These are phyloP conservation scores for Meredithiella fracta DNA, from an alignment of 2,329 filamentous ascomycete species.

Conservation along the genomic window DNA sequence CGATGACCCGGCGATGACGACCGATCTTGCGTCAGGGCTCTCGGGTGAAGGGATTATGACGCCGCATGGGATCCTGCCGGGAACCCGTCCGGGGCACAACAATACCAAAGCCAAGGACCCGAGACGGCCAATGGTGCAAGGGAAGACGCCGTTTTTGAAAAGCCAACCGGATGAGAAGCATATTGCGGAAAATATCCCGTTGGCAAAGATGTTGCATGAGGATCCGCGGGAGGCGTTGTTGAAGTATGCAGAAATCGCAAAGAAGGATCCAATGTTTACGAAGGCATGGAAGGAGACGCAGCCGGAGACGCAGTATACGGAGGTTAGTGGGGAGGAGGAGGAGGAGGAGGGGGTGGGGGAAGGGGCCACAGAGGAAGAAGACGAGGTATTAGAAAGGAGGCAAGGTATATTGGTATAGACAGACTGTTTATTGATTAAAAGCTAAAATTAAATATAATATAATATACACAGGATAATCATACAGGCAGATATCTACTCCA, in stretches of 20 bases:
- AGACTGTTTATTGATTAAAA: too few relatives aligned
- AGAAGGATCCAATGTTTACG: slow-evolving; percentile 88
- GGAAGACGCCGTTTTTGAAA: slow-evolving; percentile 78
- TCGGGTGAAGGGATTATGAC: slow-evolving; percentile 69
- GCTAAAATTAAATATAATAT: too few relatives aligned
- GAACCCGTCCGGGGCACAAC: slow-evolving; percentile 20
- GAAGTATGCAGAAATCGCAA: slow-evolving; percentile 85
- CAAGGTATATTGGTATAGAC: background rate
- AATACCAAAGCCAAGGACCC: slow-evolving; percentile 58
- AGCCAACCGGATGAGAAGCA: slow-evolving; percentile 51
- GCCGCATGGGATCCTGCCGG: slow-evolving; percentile 40
- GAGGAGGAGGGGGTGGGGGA: slow-evolving; percentile 35
- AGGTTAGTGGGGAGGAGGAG: slow-evolving; percentile 73
- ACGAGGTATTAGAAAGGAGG: slow-evolving; percentile 30
- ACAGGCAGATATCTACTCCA: too few relatives aligned
- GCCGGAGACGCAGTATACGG: slow-evolving; percentile 79
- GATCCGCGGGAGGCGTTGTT: slow-evolving; percentile 86
- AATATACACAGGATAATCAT: too few relatives aligned
- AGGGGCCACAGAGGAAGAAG: slow-evolving; percentile 46
- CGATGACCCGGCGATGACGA: slow-evolving; percentile 75
- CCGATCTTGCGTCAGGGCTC: slow-evolving; percentile 64
- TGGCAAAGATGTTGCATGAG: slow-evolving; percentile 88
- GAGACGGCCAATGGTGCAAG: slow-evolving; percentile 66
- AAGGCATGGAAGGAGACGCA: slow-evolving; percentile 86
- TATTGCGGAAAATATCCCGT: slow-evolving; percentile 17